Base-by-base conservation (phyloP, 116 monocot genomes). In the Dioscorea cayenensis region DNA sequence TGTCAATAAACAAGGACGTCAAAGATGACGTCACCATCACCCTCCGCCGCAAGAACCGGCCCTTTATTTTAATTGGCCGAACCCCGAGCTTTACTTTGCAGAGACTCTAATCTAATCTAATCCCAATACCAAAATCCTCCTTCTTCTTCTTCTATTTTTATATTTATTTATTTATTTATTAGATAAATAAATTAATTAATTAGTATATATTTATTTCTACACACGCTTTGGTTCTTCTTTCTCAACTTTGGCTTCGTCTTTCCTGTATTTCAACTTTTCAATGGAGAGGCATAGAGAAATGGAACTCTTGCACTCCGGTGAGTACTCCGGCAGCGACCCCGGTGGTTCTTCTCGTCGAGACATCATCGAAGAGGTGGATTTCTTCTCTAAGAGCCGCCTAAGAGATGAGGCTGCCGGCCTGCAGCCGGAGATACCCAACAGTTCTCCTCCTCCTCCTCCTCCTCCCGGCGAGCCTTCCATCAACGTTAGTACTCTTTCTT, bases 361-460 rank as follows among this genome's bases (percentile, higher is more conserved):
- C n/a, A 2, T 20, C 20, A 72, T 83, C 66, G 29, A 77, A 73
- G 83, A 83, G 80, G 72, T 87, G 25, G 87, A 87, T 49, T 87
- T 83, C 78, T 87, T 87, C 83, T 75, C 83, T 4, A 59, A 51
- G 60, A 77, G 75, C 52, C 37, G 58, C 18, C 55, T 12, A 7
- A n/a, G 61, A 23, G 48, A 35, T 5, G 49, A 7, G 20, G 66
- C 16, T 20, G 59, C 64, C 49, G 32, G 51, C 7, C n/a, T n/a
- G 55, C 25, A 25, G 25, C 55, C 25, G 28, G 49, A n/a, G 49
- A 14, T 18, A 1, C 6, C 55, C 14, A 2, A 55, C 14, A 4
- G 6, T 7, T 43, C 7, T 12, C 12, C 55, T 55, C 25, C 21
- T 3, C 12, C 55, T 55, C 25, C 21, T 3, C 13, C 52, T 17